Percentiles rank a stretch among this genome's conserved stretches.
phyloP scores from a whole-genome alignment of 2,329 filamentous ascomycete species.

The Scolecobasidium constrictum region DNA sequence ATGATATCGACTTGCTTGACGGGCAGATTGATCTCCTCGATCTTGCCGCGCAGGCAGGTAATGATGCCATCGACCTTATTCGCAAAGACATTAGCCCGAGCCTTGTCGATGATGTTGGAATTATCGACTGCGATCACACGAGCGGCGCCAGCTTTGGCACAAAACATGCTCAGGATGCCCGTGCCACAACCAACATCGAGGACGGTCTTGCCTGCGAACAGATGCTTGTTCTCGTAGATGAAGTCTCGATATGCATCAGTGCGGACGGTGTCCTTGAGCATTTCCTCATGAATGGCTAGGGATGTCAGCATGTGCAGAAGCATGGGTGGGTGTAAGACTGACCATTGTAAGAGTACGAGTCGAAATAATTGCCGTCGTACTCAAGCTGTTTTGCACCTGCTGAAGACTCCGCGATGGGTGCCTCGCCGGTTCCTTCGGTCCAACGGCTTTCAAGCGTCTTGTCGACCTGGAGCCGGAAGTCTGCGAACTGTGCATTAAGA shows the following conservation, averaged over 20 bases:
- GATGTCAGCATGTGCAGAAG: not conserved
- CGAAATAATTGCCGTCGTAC: constrained; percentile 51
- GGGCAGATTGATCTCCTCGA: constrained; percentile 75
- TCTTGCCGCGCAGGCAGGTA: constrained; percentile 71
- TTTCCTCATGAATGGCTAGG: constrained; percentile 89
- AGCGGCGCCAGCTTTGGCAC: constrained; percentile 76
- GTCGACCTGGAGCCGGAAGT: constrained; percentile 8
- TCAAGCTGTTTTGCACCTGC: constrained; percentile 23
- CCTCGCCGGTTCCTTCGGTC: not conserved
- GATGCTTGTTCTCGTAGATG: constrained; percentile 79
- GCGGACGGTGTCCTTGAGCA: constrained; percentile 82
- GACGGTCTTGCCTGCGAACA: constrained; percentile 78
- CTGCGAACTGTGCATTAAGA: constrained; percentile 4
- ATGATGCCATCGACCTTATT: constrained; percentile 67
- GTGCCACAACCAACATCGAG: constrained; percentile 80
- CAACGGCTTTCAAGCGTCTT: constrained; percentile 10
- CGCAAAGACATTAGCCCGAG: constrained; percentile 70
- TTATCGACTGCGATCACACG: constrained; percentile 88
- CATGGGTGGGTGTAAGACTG: not conserved
- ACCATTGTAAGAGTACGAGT: constrained; percentile 60
- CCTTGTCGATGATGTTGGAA: constrained; percentile 79
- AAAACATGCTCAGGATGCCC: constrained; percentile 89
- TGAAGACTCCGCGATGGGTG: not conserved
- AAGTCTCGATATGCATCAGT: constrained; percentile 93
- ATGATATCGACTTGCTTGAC: constrained; percentile 81